Evolutionary conservation across 768 basidiomycete species (phyloP).

Genomic region (Mycena galericulata): DNA sequence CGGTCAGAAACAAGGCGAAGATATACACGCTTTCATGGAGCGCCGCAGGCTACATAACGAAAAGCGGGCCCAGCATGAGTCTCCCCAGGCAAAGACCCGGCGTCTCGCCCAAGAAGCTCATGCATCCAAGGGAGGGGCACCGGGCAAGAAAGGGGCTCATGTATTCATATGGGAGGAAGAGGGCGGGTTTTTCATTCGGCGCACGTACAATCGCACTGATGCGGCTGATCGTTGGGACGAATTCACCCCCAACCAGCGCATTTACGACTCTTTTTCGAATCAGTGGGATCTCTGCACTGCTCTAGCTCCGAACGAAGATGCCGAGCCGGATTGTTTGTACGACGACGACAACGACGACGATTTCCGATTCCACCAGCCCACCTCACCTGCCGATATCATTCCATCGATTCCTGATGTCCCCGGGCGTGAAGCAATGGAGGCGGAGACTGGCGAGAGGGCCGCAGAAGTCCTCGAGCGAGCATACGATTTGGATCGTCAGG

Average conservation of each 20-base stretch:
- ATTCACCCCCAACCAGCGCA: conserved; percentile 26
- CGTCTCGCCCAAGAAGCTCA: conserved; percentile 19
- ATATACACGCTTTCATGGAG: conserved; percentile 25
- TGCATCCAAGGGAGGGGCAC: conserved; percentile 18
- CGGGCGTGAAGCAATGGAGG: conserved; percentile 15
- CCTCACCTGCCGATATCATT: conserved; percentile 4
- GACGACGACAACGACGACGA: conserved; percentile 10
- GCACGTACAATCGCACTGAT: conserved; percentile 12
- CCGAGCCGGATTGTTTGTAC: not conserved
- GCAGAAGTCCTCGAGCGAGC: conserved; percentile 16
- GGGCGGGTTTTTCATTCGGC: conserved; percentile 27
- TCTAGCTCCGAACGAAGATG: conserved; percentile 22
- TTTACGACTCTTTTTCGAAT: conserved; percentile 25
- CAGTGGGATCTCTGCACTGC: conserved; percentile 33
- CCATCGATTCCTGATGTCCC: conserved; percentile 29
- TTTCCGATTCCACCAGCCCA: conserved; percentile 14
- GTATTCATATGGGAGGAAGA: conserved; percentile 34
- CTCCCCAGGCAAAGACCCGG: conserved; percentile 1
- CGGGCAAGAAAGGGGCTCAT: conserved; percentile 24
- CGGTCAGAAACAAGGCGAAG: conserved; percentile 28
- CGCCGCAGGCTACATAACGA: conserved; percentile 25
- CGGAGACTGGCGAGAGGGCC: conserved; percentile 26
- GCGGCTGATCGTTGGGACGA: conserved; percentile 27
- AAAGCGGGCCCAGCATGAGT: conserved; percentile 18
- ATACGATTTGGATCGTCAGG: conserved; percentile 10